A percentile compares a stretch with the other conserved stretches of the same genome.
These are phyloP conservation scores for Pachysolen tannophilus DNA, from an alignment of 805 yeast species.

Conservation along the genomic window DNA sequence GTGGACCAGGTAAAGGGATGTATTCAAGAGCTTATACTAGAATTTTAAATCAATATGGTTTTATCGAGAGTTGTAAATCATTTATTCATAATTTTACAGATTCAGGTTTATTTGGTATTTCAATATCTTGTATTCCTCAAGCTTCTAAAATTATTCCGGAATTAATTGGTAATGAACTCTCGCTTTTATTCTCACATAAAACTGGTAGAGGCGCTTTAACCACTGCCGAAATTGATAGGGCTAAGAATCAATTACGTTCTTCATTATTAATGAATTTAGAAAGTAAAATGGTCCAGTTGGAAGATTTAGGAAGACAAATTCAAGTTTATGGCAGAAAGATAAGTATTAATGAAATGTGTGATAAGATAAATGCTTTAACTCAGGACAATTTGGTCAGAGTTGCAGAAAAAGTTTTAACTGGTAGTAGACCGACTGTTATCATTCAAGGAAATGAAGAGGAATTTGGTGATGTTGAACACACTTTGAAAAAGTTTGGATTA, in stretches of 20 bases:
- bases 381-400: conserved; percentile 63
- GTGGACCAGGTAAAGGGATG: conserved; percentile 99
- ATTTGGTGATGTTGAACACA: conserved; percentile 75
- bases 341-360: conserved; percentile 74
- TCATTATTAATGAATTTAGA: conserved; percentile 90
- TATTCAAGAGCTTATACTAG: conserved; percentile 88
- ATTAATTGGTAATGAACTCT: conserved; percentile 60
- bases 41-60: conserved; percentile 85
- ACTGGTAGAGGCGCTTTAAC: conserved; percentile 54
- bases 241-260: conserved; percentile 85
- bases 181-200: conserved; percentile 31
- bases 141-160: conserved; percentile 83
- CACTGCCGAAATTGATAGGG: conserved; percentile 71
- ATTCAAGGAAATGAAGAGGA: conserved; percentile 75
- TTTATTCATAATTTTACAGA: conserved; percentile 88
- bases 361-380: conserved; percentile 60
- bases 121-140: conserved; percentile 76
- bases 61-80: conserved; percentile 79
- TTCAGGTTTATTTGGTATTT: conserved; percentile 85
- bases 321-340: conserved; percentile 75
- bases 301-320: conserved; percentile 92
- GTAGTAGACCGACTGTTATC: conserved; percentile 74
- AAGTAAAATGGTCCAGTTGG: conserved; percentile 86
- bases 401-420: conserved; percentile 69
- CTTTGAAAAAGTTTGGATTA: conserved; percentile 63